Conservation (phyloP, 495 filamentous ascomycete genomes). For the Entonaema liquescens region DNA sequence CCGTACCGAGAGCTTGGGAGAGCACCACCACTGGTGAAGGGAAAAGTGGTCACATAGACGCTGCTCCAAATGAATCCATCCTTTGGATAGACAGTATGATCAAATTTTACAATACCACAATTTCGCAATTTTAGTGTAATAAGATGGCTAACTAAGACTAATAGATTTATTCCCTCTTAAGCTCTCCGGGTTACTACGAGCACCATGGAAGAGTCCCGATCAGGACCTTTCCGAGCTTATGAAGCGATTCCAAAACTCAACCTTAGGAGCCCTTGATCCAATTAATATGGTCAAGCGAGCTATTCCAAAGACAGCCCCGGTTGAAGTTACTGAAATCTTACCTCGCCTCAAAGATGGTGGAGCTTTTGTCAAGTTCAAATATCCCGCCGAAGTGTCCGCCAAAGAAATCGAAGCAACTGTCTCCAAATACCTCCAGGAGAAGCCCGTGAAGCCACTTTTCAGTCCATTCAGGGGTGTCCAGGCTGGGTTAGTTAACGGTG, state of each 20-base stretch:
- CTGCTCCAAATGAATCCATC: slow-evolving; percentile 76
- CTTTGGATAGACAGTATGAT: slow-evolving; percentile 85
- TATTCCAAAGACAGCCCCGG: slow-evolving; percentile 64
- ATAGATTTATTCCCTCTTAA: slow-evolving; percentile 85
- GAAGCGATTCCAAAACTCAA: slow-evolving; percentile 67
- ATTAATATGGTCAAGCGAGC: slow-evolving; percentile 67
- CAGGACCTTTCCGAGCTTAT: slow-evolving; percentile 67
- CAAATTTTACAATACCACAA: not conserved
- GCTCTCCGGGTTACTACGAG: slow-evolving; percentile 71
- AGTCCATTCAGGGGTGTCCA: slow-evolving; percentile 79
- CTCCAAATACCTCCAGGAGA: slow-evolving; percentile 64
- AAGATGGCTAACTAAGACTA: slow-evolving; percentile 8
- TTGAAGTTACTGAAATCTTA: slow-evolving; percentile 79
- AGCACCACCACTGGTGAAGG: slow-evolving; percentile 60
- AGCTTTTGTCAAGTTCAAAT: slow-evolving; percentile 87
- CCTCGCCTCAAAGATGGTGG: slow-evolving; percentile 91
- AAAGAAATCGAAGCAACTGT: slow-evolving; percentile 65
- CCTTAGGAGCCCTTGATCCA: slow-evolving; percentile 69
- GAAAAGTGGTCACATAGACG: slow-evolving; percentile 78
- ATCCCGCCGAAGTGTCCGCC: slow-evolving; percentile 60
- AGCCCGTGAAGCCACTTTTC: slow-evolving; percentile 87
- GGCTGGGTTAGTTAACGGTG: slow-evolving; percentile 75
- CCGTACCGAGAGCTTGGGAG: slow-evolving; percentile 43
- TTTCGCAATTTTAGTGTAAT: slow-evolving; percentile 2
- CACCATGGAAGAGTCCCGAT: slow-evolving; percentile 62